A percentile compares a stretch with the other conserved stretches of the same genome.
These are phyloP conservation scores for Candida montana DNA, from an alignment of 805 yeast species.

Conservation along the genomic window DNA sequence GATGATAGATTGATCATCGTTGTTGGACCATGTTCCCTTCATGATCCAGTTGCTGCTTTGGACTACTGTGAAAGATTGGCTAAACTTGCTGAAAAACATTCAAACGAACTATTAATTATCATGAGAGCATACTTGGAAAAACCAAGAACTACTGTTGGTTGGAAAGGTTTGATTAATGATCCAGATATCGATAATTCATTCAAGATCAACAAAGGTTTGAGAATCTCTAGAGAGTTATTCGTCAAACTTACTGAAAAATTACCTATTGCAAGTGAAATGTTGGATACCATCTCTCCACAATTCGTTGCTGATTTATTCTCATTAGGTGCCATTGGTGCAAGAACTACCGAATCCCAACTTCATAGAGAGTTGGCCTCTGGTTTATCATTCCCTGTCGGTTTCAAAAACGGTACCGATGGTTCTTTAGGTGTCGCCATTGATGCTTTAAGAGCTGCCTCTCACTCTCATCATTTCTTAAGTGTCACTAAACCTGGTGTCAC, in stretches of 20 bases:
- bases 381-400: slow-evolving; percentile 94
- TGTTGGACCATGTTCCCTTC: slow-evolving; percentile 96
- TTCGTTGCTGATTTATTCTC: slow-evolving; percentile 89
- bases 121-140: slow-evolving; percentile 98
- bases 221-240: slow-evolving; percentile 83
- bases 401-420: slow-evolving; percentile 98
- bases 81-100: slow-evolving; percentile 52
- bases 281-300: slow-evolving; percentile 96
- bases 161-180: slow-evolving; percentile 97
- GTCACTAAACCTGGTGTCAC: slow-evolving; percentile 96
- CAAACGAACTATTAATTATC: slow-evolving; percentile 74
- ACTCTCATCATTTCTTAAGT: slow-evolving; percentile 89
- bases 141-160: slow-evolving; percentile 98
- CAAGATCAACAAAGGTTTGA: slow-evolving; percentile 90
- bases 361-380: slow-evolving; percentile 98
- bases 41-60: slow-evolving; percentile 87
- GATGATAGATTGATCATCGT: slow-evolving; percentile 87
- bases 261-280: slow-evolving; percentile 96
- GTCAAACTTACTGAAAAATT: slow-evolving; percentile 73
- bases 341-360: slow-evolving; percentile 96
- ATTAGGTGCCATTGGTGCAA: slow-evolving; percentile 97
- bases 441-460: slow-evolving; percentile 87
- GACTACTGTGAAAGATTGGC: slow-evolving; percentile 75
- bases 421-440: slow-evolving; percentile 90
- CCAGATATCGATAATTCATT: slow-evolving; percentile 93